Evolutionary conservation across 257 asterid species (phyloP), one percentile per base, ranked within the genome.

Genomic region (Marsdenia floribunda): DNA sequence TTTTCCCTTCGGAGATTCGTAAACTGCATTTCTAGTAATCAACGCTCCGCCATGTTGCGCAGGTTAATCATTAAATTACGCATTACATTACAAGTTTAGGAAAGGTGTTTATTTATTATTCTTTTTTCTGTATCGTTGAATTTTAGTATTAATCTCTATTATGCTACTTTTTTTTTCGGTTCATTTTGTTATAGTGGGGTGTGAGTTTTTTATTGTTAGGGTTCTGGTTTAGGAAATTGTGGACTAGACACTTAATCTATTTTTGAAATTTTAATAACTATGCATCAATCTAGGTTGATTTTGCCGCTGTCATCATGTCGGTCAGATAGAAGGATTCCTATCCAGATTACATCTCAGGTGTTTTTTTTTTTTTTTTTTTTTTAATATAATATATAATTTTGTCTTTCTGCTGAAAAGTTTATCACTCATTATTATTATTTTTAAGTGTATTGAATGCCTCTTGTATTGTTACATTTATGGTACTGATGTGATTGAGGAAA

Each of bases 271-370:
- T 15, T 42, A 44, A 29, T 12, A 12, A 21, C 29, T 75, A 22
- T 33, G 29, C 54, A 18, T 29, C 63, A 26, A 35, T n/a, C 2
- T 89, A 92, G 98, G 93, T 87, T 88, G 54, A 79, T 89, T 87
- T 77, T 84, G 76, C 88, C 85, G 88, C 90, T 90, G 64, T 86
- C 93, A 24, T 86, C 86, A 33, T 82, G 87, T 65, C 75, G 80
- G 79, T 82, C 90, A 47, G 75, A 78, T 50, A 72, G 49, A 73
- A 86, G 87, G 78, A 82, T 87, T 79, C 97, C 89, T 13, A 44
- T 83, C 55, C 87, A 78, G 82, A 79, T 91, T 76, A 83, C 85
- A 64, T 83, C 89, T 71, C 98, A 93, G 97, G 97, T 78, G 82
- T 24, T 83, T 73, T 72, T 44, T 52, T 18, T 16, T 11, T 47